Conservation (phyloP, 495 filamentous ascomycete species). For the Trichoderma reesei region DNA sequence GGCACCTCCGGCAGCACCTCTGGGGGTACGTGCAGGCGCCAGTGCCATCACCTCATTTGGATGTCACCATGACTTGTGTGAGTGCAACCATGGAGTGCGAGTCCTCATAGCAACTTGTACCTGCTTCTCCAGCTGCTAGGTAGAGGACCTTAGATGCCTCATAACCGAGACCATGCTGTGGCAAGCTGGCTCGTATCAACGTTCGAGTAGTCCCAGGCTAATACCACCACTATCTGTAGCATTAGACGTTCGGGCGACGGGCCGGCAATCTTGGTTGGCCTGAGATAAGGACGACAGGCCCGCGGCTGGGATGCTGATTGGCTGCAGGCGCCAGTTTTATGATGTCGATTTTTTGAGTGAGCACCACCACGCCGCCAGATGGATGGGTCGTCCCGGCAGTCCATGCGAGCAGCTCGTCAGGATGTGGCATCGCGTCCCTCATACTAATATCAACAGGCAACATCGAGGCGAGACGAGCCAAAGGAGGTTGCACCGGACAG, state of each 20-base stretch:
- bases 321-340: slow-evolving; percentile 24
- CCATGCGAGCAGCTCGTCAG: no score
- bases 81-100: not conserved
- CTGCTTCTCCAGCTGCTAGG: not conserved
- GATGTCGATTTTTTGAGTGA: slow-evolving; percentile 35
- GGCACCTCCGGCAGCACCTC: not conserved
- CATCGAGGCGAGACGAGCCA: not conserved
- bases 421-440: no score
- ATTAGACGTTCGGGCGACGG: slow-evolving; percentile 10
- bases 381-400: not conserved
- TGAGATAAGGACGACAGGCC: slow-evolving; percentile 25
- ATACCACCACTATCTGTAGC: slow-evolving; percentile 8
- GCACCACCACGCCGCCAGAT: not conserved
- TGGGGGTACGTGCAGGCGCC: not conserved
- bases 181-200: slow-evolving; percentile 13
- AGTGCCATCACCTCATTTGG: slow-evolving; percentile 1
- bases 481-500: not conserved
- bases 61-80: slow-evolving; percentile 4
- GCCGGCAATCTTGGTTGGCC: slow-evolving; percentile 14
- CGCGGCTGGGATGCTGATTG: slow-evolving; percentile 23
- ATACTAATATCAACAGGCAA: no score
- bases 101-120: not conserved
- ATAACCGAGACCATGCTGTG: not conserved
- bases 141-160: not conserved
- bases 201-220: not conserved